Evolutionary conservation across 305 asterid species (phyloP), one percentile per base, ranked within the genome.

Genomic region (Fraxinus ornus): DNA sequence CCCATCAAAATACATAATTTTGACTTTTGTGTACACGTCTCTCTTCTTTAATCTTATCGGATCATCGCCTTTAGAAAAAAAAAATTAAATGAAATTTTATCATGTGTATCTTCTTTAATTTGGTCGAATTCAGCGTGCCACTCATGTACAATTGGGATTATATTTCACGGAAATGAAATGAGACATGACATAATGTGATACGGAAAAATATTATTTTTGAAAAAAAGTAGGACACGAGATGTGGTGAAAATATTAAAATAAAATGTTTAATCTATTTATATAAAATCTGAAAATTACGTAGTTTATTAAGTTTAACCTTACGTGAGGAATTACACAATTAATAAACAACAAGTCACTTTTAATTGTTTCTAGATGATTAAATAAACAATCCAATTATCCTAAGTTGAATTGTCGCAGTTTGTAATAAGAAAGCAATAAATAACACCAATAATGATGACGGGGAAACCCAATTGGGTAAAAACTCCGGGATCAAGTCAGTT

Each of bases 1-100:
- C 92, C 64, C 97, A 91, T 77, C 87, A 81, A 62, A 87, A 85
- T 62, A 8, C 26, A 28, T 28, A 68, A 21, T 28, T 68, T 68
- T 28, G 12, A 3, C 12, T 68, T 68, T 28, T 13, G 17, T 26
- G 30, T 28, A 68, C 37, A 68, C 75, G 36, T 6, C 37, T 68
- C 75, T 26, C 37, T 68, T 68, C 3, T 28, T 68, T 26, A 13
- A 13, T 68, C 37, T 68, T 28, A 28, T 28, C 1, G 37, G 3
- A 10, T 68, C 75, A 4, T 15, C 32, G 19, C 21, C 1, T 28
- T 28, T 24, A 9, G 5, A 60, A n/a, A 6, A 7, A 3, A 26
- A 66, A 26, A 9, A 26, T 0, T 26, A 35, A 35, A 35, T 5
- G 10, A 26, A 28, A 28, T 68, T 26, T 28, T 28, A 12, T 28